Base-by-base conservation (phyloP, 2,329 filamentous ascomycete species). In the Pezicula neosporulosa region DNA sequence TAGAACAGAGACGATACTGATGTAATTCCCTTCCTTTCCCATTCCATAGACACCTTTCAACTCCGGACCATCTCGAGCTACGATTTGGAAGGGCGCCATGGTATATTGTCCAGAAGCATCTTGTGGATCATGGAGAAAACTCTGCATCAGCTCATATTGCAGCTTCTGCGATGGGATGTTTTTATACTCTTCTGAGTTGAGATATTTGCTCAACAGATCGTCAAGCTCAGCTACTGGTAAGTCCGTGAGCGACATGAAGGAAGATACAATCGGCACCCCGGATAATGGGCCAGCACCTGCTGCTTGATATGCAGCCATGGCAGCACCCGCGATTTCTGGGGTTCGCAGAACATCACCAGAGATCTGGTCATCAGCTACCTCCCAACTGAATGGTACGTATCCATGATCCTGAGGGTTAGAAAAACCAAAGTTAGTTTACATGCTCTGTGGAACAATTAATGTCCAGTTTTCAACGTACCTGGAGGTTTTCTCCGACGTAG, bases 1-100 rank as follows among this genome's bases (percentile, higher is more conserved):
- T 53, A 70, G 66, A 16, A 69, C 63, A 2, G 61, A 57, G 9
- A 65, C 54, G 18, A 68, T 49, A 36, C 56, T 54, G 6, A 74
- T 51, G 30, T 49, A 52, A 38, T 49, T 49, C 13, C 46, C 50
- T 19, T 54, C 53, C 13, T 55, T 53, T 19, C 53, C 54, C 33
- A 52, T 48, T 8, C 44, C 55, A 41, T 51, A 55, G 13, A 58
- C 49, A 2, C 49, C 52, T 39, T 51, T 51, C 16, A 47, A 37
- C n/a, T 19, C 24, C 4, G 51, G 53, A 6, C 53, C 57, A 38
- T 55, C 50, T 21, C 43, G 35, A 19, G 53, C 47, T 15, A 51
- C 47, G 18, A 57, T 35, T 18, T 59, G 55, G 27, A 54, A 53
- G 18, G 51, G 53, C n/a, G 52, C 39, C 46, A 56, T 35, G 4